Base-by-base conservation (phyloP, 1,139 yeast genomes). In the Wickerhamomyces sp. region DNA sequence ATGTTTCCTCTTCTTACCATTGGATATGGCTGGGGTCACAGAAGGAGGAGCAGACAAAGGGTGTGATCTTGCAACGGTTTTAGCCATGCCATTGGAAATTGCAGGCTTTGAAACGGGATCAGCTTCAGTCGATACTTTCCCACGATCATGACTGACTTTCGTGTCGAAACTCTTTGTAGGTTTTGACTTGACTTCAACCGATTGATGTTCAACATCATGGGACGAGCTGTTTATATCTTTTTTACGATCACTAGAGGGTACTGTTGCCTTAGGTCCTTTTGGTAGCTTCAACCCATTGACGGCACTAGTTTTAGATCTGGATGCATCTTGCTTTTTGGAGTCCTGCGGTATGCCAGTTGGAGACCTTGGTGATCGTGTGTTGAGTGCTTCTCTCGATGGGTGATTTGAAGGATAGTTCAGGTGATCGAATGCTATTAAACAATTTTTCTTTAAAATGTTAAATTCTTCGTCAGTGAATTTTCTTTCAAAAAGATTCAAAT, bases 401-500 rank as follows among this genome's bases (percentile, higher is more conserved):
- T 47, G 50, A 7, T 24, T 36, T 9, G 19, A 15, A 3, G 51
- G 40, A 29, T 44, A 44, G 7, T 42, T 40, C 31, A 53, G 35
- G 28, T 41, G 24, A 22, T 54, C 49, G 41, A 39, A 46, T 1
- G 48, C 55, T 18, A 35, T 17, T 7, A 26, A 10, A 24, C 44
- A 46, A 22, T 51, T 53, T 10, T 33, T 29, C 22, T 39, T 40
- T n/a, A 50, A 33, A 15, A 33, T 13, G 6, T 35, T 33, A 6
- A 48, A 18, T 7, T 44, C 43, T 1, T 20, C 27, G n/a, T 36
- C 39, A 2, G 40, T 35, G 13, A 38, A 38, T 22, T 39, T 43
- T 35, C 44, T 41, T 7, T 43, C 47, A 4, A 36, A 31, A 3
- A 50, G 21, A 26, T 40, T 46, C 14, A 54, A 15, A 5, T 47